Conservation (phyloP, 2,329 filamentous ascomycete genomes). For the Rhynchosporium agropyri region DNA sequence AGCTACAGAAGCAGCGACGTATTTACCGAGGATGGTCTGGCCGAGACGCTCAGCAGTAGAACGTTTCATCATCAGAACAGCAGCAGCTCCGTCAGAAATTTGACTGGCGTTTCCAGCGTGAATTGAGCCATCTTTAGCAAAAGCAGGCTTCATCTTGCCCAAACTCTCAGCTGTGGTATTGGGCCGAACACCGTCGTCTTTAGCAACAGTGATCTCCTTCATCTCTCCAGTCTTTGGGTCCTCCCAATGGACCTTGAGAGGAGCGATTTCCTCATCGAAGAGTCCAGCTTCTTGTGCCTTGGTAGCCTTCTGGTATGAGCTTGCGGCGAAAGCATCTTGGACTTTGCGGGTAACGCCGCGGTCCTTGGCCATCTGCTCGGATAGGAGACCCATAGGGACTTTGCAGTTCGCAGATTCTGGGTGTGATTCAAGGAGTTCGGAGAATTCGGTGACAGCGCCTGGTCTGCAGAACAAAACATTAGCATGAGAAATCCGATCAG, state of each 20-base stretch:
- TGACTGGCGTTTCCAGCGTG: constrained; percentile 96
- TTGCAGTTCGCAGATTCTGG: constrained; percentile 91
- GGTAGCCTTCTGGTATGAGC: constrained; percentile 86
- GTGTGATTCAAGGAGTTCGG: constrained; percentile 80
- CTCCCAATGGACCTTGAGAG: constrained; percentile 82
- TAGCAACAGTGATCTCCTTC: constrained; percentile 78
- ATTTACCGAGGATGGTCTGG: constrained; percentile 90
- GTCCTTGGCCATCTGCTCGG: constrained; percentile 93
- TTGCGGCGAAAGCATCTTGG: constrained; percentile 94
- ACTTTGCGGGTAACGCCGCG: constrained; percentile 68
- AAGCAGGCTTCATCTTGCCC: constrained; percentile 87
- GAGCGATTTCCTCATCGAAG: constrained; percentile 89
- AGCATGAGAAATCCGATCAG: constrained; percentile 10
- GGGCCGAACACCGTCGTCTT: constrained; percentile 84
- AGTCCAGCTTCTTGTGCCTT: constrained; percentile 86
- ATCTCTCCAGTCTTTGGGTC: constrained; percentile 89
- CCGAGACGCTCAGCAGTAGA: constrained; percentile 85
- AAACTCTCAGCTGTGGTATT: constrained; percentile 87
- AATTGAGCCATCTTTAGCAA: constrained; percentile 88
- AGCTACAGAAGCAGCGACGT: constrained; percentile 79
- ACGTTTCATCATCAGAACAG: constrained; percentile 93
- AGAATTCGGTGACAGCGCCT: constrained; percentile 88
- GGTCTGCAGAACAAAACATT: constrained; percentile 54
- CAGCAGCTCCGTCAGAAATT: constrained; percentile 93
- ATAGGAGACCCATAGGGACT: constrained; percentile 93